Conservation (phyloP, 176 grass and related monocot genomes). For the Poa annua region DNA sequence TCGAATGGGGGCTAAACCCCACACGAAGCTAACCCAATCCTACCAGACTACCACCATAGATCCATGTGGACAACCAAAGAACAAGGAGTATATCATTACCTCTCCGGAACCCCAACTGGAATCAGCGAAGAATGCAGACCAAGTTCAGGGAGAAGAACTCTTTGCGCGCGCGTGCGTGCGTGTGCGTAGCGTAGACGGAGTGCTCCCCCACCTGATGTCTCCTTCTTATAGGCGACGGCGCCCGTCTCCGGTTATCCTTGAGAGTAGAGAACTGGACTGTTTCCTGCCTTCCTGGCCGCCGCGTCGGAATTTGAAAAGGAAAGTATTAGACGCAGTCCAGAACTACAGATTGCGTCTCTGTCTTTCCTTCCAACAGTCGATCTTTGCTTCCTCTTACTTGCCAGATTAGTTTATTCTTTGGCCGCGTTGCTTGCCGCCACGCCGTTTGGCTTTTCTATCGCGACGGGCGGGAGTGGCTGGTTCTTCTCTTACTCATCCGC, state of each 20-base stretch:
- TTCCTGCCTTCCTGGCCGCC: constrained; percentile 44
- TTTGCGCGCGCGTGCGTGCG: neutral
- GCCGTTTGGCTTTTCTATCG: neutral
- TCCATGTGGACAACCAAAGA: neutral
- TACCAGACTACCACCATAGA: neutral
- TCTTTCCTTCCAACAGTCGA: constrained; percentile 30
- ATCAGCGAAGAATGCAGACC: neutral
- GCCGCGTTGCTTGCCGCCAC: constrained; percentile 8
- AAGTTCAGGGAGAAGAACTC: neutral
- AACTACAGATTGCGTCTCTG: constrained; percentile 17
- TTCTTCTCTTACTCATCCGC: constrained; percentile 26
- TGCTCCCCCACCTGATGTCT: neutral
- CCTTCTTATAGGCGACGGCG: constrained; percentile 49
- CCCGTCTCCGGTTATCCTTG: constrained; percentile 8
- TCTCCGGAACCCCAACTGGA: neutral
- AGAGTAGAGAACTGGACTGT: constrained; percentile 28
- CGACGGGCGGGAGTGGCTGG: neutral
- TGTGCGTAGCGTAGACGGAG: neutral
- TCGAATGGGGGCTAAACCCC: neutral
- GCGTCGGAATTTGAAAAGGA: constrained; percentile 33
- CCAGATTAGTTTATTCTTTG: constrained; percentile 34
- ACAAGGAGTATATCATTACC: constrained; percentile 33
- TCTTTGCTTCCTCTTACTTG: constrained; percentile 29
- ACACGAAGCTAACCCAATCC: neutral
- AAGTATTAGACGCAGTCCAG: constrained; percentile 28